Percentiles rank a stretch among this genome's conserved stretches.
phyloP scores from a whole-genome alignment of 768 basidiomycete genomes.

The Floccularia luteovirens region DNA sequence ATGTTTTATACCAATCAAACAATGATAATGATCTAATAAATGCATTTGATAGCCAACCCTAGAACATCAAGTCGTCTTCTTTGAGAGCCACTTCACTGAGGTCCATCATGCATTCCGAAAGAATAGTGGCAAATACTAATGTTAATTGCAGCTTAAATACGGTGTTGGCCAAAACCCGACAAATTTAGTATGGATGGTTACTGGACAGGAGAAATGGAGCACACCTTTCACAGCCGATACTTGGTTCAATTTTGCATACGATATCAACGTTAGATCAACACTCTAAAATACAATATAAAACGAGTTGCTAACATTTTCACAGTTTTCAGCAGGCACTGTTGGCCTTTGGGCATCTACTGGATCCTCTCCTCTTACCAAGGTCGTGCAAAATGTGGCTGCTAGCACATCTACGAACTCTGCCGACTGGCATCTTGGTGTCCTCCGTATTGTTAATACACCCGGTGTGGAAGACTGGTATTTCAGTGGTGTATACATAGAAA shows the following conservation, averaged over 20 bases:
- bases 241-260: slow-evolving; percentile 65
- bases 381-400: slow-evolving; percentile 37
- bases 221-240: slow-evolving; percentile 40
- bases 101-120: slow-evolving; percentile 13
- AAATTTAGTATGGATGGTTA: slow-evolving; percentile 47
- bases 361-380: slow-evolving; percentile 36
- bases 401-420: slow-evolving; percentile 50
- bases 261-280: slow-evolving; percentile 40
- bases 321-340: slow-evolving; percentile 47
- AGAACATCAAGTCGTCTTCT: slow-evolving; percentile 58
- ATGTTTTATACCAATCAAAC: slow-evolving; percentile 9
- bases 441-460: slow-evolving; percentile 41
- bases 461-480: slow-evolving; percentile 51
- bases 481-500: slow-evolving; percentile 55
- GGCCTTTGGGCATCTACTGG: slow-evolving; percentile 54
- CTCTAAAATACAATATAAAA: not conserved
- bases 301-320: not conserved
- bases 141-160: slow-evolving; percentile 38
- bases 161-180: slow-evolving; percentile 42
- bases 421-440: slow-evolving; percentile 57
- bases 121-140: not conserved
- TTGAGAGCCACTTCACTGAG: slow-evolving; percentile 60
- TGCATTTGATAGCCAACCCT: slow-evolving; percentile 28
- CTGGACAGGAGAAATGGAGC: slow-evolving; percentile 37
- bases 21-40: not conserved